Evolutionary conservation across 257 asterid genomes (phyloP).

Genomic region (Striga asiatica): DNA sequence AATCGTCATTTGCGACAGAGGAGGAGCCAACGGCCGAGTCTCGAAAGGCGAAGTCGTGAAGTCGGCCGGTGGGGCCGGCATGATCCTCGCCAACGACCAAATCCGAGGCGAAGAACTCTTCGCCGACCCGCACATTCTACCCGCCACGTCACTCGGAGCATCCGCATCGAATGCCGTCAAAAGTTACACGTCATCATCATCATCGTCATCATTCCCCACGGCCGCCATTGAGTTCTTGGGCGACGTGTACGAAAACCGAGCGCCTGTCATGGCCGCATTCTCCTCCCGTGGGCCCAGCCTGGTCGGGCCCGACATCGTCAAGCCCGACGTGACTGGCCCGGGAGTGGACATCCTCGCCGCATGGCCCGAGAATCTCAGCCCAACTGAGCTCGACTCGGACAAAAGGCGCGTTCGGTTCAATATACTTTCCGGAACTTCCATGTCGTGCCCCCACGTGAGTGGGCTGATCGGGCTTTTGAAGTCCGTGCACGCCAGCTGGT

Average conservation of each 20-base stretch:
- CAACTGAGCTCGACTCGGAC: slow-evolving; percentile 41
- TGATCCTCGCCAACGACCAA: slow-evolving; percentile 42
- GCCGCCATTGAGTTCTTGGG: slow-evolving; percentile 41
- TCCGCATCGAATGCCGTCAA: slow-evolving; percentile 29
- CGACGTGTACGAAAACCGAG: slow-evolving; percentile 31
- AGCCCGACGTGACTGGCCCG: slow-evolving; percentile 75
- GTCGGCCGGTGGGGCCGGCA: slow-evolving; percentile 56
- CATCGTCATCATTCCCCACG: slow-evolving; percentile 27
- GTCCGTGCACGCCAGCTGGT: slow-evolving; percentile 47
- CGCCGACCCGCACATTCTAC: slow-evolving; percentile 63
- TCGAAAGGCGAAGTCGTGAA: slow-evolving; percentile 64
- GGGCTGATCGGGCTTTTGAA: slow-evolving; percentile 53
- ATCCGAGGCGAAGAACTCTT: slow-evolving; percentile 52
- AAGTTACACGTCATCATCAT: slow-evolving; percentile 30
- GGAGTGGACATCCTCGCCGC: slow-evolving; percentile 78
- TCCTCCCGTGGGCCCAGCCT: slow-evolving; percentile 73
- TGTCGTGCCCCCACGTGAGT: slow-evolving; percentile 72
- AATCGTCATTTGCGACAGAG: slow-evolving; percentile 65
- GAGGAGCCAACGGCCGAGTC: slow-evolving; percentile 34
- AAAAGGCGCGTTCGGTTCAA: slow-evolving; percentile 39
- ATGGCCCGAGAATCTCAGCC: slow-evolving; percentile 62
- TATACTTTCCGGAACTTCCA: slow-evolving; percentile 63
- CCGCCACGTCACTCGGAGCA: slow-evolving; percentile 48
- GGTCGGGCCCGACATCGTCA: slow-evolving; percentile 40
- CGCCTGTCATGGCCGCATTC: slow-evolving; percentile 70